These are phyloP conservation scores for Dispira simplex DNA, from an alignment of 192 early-diverging fungal genomes.

Conservation along the genomic window DNA sequence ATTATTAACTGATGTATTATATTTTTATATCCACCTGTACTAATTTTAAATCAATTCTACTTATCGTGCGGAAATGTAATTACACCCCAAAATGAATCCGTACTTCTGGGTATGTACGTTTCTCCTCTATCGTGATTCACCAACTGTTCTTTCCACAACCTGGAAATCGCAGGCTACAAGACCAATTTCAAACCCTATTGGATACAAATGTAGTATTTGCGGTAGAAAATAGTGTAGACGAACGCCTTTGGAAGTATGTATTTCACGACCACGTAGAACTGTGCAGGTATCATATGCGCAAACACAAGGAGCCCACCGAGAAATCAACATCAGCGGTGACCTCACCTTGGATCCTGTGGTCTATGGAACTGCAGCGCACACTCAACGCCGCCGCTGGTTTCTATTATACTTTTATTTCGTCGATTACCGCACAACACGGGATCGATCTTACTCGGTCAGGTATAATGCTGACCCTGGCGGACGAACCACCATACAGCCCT, in stretches of 20 bases:
- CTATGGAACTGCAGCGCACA: not conserved
- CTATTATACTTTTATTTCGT: not conserved
- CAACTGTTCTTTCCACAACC: not conserved
- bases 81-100: too few species aligned
- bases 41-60: too few species aligned
- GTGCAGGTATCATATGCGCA: constrained; percentile 5
- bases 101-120: too few species aligned
- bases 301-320: not conserved
- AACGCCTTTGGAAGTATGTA: constrained; percentile 10
- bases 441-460: not conserved
- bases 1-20: too few species aligned
- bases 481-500: not conserved
- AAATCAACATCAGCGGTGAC: not conserved
- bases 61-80: too few species aligned
- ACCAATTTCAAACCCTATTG: not conserved
- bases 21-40: too few species aligned
- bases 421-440: not conserved
- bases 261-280: constrained; percentile 11
- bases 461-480: not conserved
- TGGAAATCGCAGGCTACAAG: not conserved
- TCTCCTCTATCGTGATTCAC: too few species aligned
- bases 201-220: not conserved
- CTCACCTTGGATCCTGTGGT: not conserved
- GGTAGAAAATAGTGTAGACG: constrained; percentile 8
- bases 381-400: not conserved